Evolutionary conservation across 2,329 filamentous ascomycete species (phyloP), one percentile per base, ranked within the genome.

Genomic region (Acephala macrosclerotiorum): DNA sequence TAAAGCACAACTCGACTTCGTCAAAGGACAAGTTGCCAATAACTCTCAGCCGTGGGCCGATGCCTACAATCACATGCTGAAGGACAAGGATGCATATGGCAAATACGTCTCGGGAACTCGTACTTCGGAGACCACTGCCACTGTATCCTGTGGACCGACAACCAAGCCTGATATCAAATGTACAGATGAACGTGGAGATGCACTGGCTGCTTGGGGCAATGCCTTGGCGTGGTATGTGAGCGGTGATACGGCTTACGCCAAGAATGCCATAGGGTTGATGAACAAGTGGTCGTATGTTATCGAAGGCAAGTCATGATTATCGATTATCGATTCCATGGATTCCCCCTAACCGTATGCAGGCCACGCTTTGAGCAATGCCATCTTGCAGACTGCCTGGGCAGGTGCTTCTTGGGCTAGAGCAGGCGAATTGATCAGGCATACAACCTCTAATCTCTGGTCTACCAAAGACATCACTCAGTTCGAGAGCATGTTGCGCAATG

Each of bases 371-470:
- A 20, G 4, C n/a, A 75, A 76, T 69, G 71, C 74, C 18, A 68
- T 73, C 18, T 55, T 76, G n/a, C 75, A 76, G 61, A 66, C 74
- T 1, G 72, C 70, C 9, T 76, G 74, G 75, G 68, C 71, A 35
- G 73, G 68, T n/a, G 71, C 73, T 6, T 67, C 69, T 25, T 76
- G 75, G 75, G 71, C 70, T 12, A 47, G 74, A 49, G 71, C 73
- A 3, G 75, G 61, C n/a, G 75, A 76, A 61, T 67, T 76, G 33
- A 73, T 76, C 33, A 71, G 72, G 12, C 69, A 76, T 65, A 70
- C 71, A 11, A 65, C 67, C 53, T 68, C 70, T 5, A 69, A 69
- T 7, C 42, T 65, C 16, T 74, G 74, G 74, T 56, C 65, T 2
- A 22, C 55, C 1, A 66, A 57, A 20, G 70, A 68, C 49, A 70